These are phyloP conservation scores for Basipetospora chlamydospora DNA, from an alignment of 2,329 filamentous ascomycete genomes.

Conservation along the genomic window DNA sequence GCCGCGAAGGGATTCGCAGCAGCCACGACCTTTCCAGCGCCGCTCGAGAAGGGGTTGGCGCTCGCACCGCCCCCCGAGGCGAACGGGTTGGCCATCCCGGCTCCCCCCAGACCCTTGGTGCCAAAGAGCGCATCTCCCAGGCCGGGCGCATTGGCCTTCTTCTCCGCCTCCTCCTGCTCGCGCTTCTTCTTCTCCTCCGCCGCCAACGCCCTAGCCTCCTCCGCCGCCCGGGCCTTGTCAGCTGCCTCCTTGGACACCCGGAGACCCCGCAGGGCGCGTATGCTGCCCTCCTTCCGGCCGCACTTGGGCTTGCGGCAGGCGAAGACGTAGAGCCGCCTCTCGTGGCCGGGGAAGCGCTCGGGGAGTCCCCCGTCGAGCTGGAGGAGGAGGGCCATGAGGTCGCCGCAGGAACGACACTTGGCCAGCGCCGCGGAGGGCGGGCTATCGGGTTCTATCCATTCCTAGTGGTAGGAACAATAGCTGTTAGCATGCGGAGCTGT, in stretches of 20 bases:
- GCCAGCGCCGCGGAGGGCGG: constrained; percentile 64
- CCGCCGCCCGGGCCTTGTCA: constrained; percentile 12
- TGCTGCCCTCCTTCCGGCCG: constrained; percentile 66
- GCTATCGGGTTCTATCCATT: constrained; percentile 64
- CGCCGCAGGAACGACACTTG: constrained; percentile 77
- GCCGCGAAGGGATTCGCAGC: constrained; percentile 7
- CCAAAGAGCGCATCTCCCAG: constrained; percentile 61
- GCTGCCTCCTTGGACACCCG: constrained; percentile 33
- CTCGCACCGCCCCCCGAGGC: constrained; percentile 24
- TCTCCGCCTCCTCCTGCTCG: constrained; percentile 17
- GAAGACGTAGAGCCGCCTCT: constrained; percentile 78
- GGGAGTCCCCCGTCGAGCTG: constrained; percentile 87
- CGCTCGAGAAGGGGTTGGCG: constrained; percentile 29
- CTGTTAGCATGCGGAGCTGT: constrained; percentile 3
- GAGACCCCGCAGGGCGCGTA: constrained; percentile 60
- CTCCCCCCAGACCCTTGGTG: constrained; percentile 30
- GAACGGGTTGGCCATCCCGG: constrained; percentile 43
- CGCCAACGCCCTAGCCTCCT: constrained; percentile 17
- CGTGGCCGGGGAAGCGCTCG: constrained; percentile 72
- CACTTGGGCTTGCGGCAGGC: constrained; percentile 66
- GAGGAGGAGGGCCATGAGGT: constrained; percentile 68
- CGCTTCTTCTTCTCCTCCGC: constrained; percentile 19
- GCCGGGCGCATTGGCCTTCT: constrained; percentile 23
- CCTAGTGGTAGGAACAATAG: constrained; percentile 36
- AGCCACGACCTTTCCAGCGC: neutral